Conservation (phyloP, 768 basidiomycete genomes). For the Collybia nuda region DNA sequence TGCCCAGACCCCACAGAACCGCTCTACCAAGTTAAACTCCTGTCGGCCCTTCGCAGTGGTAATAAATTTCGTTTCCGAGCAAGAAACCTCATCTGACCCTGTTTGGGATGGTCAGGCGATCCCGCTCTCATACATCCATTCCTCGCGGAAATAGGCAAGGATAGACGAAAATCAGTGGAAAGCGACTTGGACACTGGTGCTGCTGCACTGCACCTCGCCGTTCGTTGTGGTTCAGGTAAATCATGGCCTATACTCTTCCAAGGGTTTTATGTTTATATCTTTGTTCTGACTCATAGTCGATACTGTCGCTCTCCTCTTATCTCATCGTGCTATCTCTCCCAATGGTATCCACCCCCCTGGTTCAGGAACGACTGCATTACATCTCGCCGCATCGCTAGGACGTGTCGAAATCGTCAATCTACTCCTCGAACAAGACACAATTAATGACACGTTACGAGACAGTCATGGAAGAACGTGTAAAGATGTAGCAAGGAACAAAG, state of each 20-base stretch:
- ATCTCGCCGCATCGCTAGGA: constrained; percentile 65
- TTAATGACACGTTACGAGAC: constrained; percentile 80
- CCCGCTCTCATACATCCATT: constrained; percentile 80
- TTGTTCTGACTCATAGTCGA: constrained; percentile 41
- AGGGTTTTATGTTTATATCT: not conserved
- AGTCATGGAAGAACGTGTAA: constrained; percentile 61
- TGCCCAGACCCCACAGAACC: constrained; percentile 30
- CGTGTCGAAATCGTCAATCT: constrained; percentile 71
- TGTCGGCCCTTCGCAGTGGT: constrained; percentile 65
- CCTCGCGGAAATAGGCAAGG: constrained; percentile 71
- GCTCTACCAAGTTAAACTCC: constrained; percentile 62
- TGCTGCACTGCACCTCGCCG: constrained; percentile 77
- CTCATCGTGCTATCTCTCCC: constrained; percentile 75
- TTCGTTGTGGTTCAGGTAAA: constrained; percentile 78
- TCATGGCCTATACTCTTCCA: constrained; percentile 2
- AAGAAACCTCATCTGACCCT: not conserved
- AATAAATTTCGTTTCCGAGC: constrained; percentile 15
- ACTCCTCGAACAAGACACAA: constrained; percentile 74
- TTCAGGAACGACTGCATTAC: constrained; percentile 75
- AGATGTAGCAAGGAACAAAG: constrained; percentile 73
- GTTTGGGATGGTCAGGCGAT: constrained; percentile 42
- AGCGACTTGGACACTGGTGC: constrained; percentile 63
- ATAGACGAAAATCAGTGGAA: constrained; percentile 45
- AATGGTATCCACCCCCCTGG: constrained; percentile 74
- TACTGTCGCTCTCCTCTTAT: constrained; percentile 67